These are phyloP conservation scores for Colletotrichum endophyticum DNA, from an alignment of 2,329 filamentous ascomycete genomes.

Conservation along the genomic window DNA sequence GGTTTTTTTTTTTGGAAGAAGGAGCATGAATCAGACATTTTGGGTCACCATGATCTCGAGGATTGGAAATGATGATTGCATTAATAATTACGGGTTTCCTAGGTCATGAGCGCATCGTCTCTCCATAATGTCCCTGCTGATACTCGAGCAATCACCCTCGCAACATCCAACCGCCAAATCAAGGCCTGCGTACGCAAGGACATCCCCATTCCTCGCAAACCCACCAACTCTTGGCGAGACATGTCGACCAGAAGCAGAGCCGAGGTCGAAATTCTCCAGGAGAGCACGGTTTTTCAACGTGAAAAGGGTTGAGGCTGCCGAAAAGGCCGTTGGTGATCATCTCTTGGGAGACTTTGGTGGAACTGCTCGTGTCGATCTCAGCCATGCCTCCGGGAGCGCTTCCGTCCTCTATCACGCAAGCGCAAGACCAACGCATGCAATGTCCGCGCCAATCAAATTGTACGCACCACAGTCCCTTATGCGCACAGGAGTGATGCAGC, in stretches of 20 bases:
- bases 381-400: too few species aligned
- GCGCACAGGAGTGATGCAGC: too few species aligned
- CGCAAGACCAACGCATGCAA: too few species aligned
- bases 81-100: background rate
- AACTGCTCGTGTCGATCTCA: background rate
- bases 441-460: too few species aligned
- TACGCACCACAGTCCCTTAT: too few species aligned
- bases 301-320: too few species aligned
- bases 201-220: too few species aligned
- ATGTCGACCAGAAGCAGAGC: too few species aligned
- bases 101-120: background rate
- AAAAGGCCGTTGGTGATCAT: background rate
- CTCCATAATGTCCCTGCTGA: background rate
- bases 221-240: too few species aligned
- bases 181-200: background rate
- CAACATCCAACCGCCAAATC: background rate
- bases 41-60: background rate
- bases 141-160: background rate
- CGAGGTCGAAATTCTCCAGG: too few species aligned
- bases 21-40: background rate
- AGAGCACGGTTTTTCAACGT: too few species aligned
- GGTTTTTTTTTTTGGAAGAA: background rate
- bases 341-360: background rate
- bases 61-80: background rate
- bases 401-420: too few species aligned